phyloP scores from a whole-genome alignment of 2,329 filamentous ascomycete genomes.

The Diaporthe capsici region DNA sequence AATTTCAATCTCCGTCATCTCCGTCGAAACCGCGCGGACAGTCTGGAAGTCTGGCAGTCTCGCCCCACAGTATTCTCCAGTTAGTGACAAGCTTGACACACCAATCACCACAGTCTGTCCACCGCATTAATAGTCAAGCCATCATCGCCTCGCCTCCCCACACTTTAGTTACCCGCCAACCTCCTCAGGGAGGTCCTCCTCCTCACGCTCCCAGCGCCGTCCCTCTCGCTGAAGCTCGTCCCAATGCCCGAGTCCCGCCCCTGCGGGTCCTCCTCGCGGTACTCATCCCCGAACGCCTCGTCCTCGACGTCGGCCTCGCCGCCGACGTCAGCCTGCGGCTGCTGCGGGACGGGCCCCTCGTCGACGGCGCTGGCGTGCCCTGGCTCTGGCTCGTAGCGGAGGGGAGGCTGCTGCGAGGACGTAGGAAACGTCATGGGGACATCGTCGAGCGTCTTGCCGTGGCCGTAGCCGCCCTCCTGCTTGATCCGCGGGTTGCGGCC shows the following conservation, averaged over 20 bases:
- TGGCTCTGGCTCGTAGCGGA: conserved; percentile 47
- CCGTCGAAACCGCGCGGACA: neutral
- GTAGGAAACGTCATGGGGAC: conserved; percentile 43
- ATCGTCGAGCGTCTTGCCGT: conserved; percentile 32
- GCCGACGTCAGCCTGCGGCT: conserved; percentile 47
- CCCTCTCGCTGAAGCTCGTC: conserved; percentile 62
- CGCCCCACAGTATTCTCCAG: neutral
- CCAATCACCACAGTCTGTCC: neutral
- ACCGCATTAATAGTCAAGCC: neutral
- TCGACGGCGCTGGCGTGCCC: conserved; percentile 36
- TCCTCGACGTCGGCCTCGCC: conserved; percentile 64
- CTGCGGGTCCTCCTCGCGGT: conserved; percentile 46
- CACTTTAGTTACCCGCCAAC: neutral
- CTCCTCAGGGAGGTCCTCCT: conserved; percentile 35
- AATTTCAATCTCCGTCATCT: neutral
- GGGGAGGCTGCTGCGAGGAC: conserved; percentile 37
- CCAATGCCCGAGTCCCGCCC: conserved; percentile 65
- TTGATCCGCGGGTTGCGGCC: conserved; percentile 28
- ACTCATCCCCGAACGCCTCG: conserved; percentile 54
- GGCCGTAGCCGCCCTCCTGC: conserved; percentile 13
- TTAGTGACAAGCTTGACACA: neutral
- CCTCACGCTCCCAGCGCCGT: conserved; percentile 24
- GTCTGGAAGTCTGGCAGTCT: neutral
- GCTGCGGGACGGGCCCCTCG: neutral
- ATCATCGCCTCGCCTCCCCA: neutral